Base-by-base conservation (phyloP, 495 filamentous ascomycete genomes). In the Pseudoneurospora amorphoporcata region DNA sequence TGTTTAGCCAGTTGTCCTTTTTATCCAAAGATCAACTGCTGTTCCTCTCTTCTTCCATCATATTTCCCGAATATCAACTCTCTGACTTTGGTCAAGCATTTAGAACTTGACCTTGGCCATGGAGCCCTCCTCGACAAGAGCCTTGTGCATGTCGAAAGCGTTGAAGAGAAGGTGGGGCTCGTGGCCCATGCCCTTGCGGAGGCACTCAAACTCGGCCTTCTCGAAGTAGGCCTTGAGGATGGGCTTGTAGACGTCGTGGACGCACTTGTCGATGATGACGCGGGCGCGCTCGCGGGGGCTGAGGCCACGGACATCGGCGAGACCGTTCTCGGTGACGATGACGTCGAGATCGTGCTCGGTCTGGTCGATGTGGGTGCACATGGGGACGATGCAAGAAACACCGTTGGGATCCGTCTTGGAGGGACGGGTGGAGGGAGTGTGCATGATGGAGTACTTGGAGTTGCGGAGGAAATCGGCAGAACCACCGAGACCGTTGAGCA, bases 281-380 rank as follows among this genome's bases (percentile, higher is more conserved):
- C 89, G 85, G 17, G 93, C 92, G 68, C 94, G 86, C 86, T 97
- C 93, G 37, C 91, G 85, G 2, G 94, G 94, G 72, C 88, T 89
- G 75, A 97, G 81, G 35, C 93, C 94, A 38, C 93, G 88, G 10
- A 97, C 93, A 80, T 97, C 93, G 42, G 94, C 94, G 2, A 95
- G 87, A 77, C 94, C 94, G 78, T 91, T 89, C 83, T 97, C 94
- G 3, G 94, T 97, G 9, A 97, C 94, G 69, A 96, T 81, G 17
- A 96, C 89, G 75, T 97, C 94, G 47, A 97, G 87, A 80, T 92
- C 94, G 81, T 96, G 93, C 84, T 96, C 94, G 0, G 94, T 96
- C 86, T 95, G 94, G 82, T 97, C 94, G 75, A 97, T 86, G 84
- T 97, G 94, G 8, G 94, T 96, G 81, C 91, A 93, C 92, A 96